A percentile compares a stretch with the other conserved stretches of the same genome.
Evolutionary conservation across 768 basidiomycete species (phyloP).

Genomic region (Exsudoporus frostii): DNA sequence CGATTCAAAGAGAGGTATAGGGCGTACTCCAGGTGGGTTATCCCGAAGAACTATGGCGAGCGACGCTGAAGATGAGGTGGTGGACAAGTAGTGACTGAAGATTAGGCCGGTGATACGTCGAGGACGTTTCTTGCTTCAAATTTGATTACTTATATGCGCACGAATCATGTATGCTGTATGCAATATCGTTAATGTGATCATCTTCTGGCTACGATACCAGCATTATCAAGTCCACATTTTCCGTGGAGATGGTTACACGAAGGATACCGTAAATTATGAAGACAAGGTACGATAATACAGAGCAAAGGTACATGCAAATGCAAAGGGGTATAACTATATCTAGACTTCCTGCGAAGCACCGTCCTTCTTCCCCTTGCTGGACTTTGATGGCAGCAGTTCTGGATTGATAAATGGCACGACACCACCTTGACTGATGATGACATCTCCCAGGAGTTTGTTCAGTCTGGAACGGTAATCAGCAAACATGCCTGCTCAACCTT

Average conservation of each 20-base stretch:
- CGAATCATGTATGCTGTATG: neutral
- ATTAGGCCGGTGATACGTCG: neutral
- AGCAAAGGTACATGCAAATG: constrained; percentile 8
- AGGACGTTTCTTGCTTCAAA: neutral
- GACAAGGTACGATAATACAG: constrained; percentile 25
- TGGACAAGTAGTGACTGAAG: constrained; percentile 31
- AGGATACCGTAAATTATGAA: constrained; percentile 31
- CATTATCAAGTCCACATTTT: too few species aligned
- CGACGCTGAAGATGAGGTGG: constrained; percentile 76
- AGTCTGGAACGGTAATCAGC: constrained; percentile 33
- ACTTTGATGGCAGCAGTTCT: constrained; percentile 43
- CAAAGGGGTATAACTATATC: constrained; percentile 6
- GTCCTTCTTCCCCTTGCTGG: constrained; percentile 47
- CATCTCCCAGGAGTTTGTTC: constrained; percentile 55
- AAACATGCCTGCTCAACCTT: neutral
- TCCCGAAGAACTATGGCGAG: constrained; percentile 80
- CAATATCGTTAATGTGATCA: neutral
- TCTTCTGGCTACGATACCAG: neutral
- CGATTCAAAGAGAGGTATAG: constrained; percentile 38
- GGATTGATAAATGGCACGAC: constrained; percentile 66
- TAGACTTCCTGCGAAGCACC: constrained; percentile 50
- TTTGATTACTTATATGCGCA: neutral
- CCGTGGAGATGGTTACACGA: constrained; percentile 16
- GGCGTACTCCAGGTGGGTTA: constrained; percentile 46
- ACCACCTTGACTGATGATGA: constrained; percentile 77